Evolutionary conservation across 768 basidiomycete genomes (phyloP).

Genomic region (Candolleomyces efflorescens): DNA sequence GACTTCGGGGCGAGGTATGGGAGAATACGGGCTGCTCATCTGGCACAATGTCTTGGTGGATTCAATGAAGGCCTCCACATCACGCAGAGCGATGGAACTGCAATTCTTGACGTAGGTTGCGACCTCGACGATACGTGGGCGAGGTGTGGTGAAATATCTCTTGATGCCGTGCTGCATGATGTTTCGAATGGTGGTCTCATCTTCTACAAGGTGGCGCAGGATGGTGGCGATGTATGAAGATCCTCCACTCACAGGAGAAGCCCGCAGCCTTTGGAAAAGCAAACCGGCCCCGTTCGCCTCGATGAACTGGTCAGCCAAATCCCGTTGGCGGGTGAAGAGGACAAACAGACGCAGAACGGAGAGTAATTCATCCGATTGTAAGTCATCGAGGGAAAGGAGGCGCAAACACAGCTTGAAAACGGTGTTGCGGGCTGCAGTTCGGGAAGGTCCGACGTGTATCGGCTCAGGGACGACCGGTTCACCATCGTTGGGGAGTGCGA

Average conservation of each 20-base stretch:
- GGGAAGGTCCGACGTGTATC: slow-evolving; percentile 56
- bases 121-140: slow-evolving; percentile 64
- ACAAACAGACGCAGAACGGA: slow-evolving; percentile 81
- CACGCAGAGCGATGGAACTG: slow-evolving; percentile 76
- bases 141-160: slow-evolving; percentile 71
- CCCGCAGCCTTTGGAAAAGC: slow-evolving; percentile 66
- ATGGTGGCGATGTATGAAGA: slow-evolving; percentile 85
- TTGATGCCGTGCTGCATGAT: slow-evolving; percentile 84
- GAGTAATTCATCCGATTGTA: slow-evolving; percentile 79
- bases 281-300: slow-evolving; percentile 55
- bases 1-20: slow-evolving; percentile 49
- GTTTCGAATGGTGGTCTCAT: slow-evolving; percentile 52
- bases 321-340: slow-evolving; percentile 72
- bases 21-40: slow-evolving; percentile 56
- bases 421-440: slow-evolving; percentile 54
- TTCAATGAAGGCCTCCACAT: slow-evolving; percentile 72
- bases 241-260: slow-evolving; percentile 58
- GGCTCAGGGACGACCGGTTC: slow-evolving; percentile 52
- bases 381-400: slow-evolving; percentile 57
- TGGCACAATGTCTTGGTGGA: slow-evolving; percentile 68
- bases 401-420: slow-evolving; percentile 77
- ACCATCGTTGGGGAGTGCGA: slow-evolving; percentile 65
- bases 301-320: slow-evolving; percentile 63
- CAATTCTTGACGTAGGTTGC: slow-evolving; percentile 70
- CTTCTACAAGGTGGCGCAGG: slow-evolving; percentile 90